Evolutionary conservation across 805 yeast genomes (phyloP).

Genomic region (Candida railenensis): DNA sequence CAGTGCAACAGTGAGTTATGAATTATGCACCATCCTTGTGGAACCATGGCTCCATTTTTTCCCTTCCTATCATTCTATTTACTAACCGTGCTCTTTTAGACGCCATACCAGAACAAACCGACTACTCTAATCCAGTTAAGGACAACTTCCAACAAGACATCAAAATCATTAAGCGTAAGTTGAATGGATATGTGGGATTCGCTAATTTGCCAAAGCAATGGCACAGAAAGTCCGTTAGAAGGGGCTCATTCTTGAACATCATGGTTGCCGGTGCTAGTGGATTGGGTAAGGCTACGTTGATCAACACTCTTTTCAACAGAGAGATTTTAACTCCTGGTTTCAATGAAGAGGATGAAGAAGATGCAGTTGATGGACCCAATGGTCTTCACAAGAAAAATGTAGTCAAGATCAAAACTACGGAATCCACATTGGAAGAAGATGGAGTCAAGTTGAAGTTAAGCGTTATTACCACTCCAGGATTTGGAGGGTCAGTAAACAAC

Average conservation of each 20-base stretch:
- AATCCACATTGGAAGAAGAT: conserved; percentile 70
- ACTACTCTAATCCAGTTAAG: conserved; percentile 6
- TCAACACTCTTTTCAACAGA: conserved; percentile 77
- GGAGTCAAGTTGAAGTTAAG: conserved; percentile 81
- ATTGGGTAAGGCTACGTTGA: conserved; percentile 87
- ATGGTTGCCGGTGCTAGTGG: conserved; percentile 93
- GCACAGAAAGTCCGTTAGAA: conserved; percentile 89
- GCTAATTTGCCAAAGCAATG: conserved; percentile 98
- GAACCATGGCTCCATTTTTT: no score
- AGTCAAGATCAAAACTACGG: conserved; percentile 26
- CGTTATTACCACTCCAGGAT: conserved; percentile 90
- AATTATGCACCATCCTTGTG: no score
- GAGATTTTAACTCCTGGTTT: conserved; percentile 25
- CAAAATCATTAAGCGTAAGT: conserved; percentile 75
- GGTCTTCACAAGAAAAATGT: conserved; percentile 17
- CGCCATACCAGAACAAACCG: conserved; percentile 1
- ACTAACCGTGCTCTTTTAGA: conserved; percentile 1
- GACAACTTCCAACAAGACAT: conserved; percentile 33
- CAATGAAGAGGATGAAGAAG: conserved; percentile 8
- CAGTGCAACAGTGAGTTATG: no score
- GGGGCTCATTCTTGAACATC: conserved; percentile 86
- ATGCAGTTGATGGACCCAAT: conserved; percentile 10
- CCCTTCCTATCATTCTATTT: background rate
- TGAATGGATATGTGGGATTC: conserved; percentile 93
- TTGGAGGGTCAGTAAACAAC: conserved; percentile 88